Evolutionary conservation across 2,329 filamentous ascomycete genomes (phyloP), one percentile per base, ranked within the genome.

Genomic region (Clarireedia sp.): DNA sequence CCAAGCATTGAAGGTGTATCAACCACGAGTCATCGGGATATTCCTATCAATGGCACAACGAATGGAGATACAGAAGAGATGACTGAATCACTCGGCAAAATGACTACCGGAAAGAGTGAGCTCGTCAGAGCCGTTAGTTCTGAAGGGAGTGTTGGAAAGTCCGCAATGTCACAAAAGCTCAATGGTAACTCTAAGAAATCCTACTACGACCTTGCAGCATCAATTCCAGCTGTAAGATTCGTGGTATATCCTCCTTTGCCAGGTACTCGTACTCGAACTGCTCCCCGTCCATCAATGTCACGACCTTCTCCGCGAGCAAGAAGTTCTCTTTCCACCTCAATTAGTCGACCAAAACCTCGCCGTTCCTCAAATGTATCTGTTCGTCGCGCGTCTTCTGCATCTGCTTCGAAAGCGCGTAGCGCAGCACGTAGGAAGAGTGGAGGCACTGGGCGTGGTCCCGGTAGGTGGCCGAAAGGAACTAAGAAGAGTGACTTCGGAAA

Each of bases 201-300:
- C 9, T 67, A 67, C 51, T 68, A 61, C 45, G 65, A 66, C 43
- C 60, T 61, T 38, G 64, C 65, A 12, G 58, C 57, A 17, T 57
- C 74, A 48, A 86, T 94, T 24, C 87, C 87, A 2, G 75, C 83
- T 0, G 82, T 76, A 1, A 81, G 89, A 36, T 95, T 90, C 68
- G 86, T 90, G 63, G 82, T 94, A 41, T 92, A 88, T 64, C 89
- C 89, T 8, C 81, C 86, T 0, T 72, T 87, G 8, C 79, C 79
- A 19, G 79, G 79, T 36, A 59, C 66, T 19, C 57, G 60, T 36
- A 71, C 74, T 51, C 75, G 80, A 21, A 74, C 58, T 6, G 61
- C 60, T 9, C 58, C 64, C 26, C 67, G 69, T 23, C 55, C 65
- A 19, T 59, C 62, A 19, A 51, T 55, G 33, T 63, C 64, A 26